Base-by-base conservation (phyloP, 179 eudicot species). In the Silene noctiflora region DNA sequence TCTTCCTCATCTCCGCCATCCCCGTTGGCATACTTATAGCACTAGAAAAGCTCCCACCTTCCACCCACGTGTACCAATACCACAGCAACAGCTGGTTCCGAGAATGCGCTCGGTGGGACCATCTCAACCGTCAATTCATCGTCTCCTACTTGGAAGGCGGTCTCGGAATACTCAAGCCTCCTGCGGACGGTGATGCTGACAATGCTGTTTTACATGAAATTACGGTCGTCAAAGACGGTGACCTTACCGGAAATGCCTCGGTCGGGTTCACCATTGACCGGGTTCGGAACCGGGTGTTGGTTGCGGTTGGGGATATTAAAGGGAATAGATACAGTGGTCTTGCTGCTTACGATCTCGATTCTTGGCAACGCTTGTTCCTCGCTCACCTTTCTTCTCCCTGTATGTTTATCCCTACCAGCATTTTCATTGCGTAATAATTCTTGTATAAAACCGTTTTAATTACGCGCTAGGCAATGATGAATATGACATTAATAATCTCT, bases 111-210 rank as follows among this genome's bases (percentile, higher is more conserved):
- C 89, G 82, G 77, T 94, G 94, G 94, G 98, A 94, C 82, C 81
- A 85, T 66, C 83, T 81, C 78, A 79, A 85, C 87, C 83, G 86
- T 25, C 86, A 93, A 0, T 94, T 94, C 86, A 62, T 94, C 51
- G 96, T 90, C 80, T 87, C 96, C 6, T 84, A 78, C 86, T 24
- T 92, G 58, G 94, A 87, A 20, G 97, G 98, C 14, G 96, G 98
- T 8, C 65, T 94, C 1, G 94, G 92, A 13, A 82, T 84, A 75
- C 70, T 94, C 74, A 78, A 35, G 3, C 77, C 56, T 63, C 11
- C 78, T 21, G 3, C 60, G 11, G 20, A 39, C 11, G 46, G 46
- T 39, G 11, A 39, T 4, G 46, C 5, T 11, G 66, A 39, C 11
- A 79, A 6, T 7, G 75, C 6, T 3, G 39, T 72, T 0, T 46